Evolutionary conservation across 2,329 filamentous ascomycete genomes (phyloP).

Genomic region (Xylariaceae sp.): DNA sequence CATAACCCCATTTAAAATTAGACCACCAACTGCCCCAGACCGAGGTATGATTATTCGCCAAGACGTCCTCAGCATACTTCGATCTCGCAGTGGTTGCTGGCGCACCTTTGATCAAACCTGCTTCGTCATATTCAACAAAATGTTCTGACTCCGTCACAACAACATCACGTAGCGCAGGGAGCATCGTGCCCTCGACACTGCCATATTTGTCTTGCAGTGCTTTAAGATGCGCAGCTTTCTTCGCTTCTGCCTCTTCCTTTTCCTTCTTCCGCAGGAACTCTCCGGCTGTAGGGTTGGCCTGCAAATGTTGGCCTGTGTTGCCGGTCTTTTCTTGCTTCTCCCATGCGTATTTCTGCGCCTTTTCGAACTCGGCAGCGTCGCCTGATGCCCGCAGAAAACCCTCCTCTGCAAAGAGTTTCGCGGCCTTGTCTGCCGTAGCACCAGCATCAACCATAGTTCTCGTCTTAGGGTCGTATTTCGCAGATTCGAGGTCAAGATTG

Average conservation of each 20-base stretch:
- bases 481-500: slow-evolving; percentile 91
- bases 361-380: slow-evolving; percentile 89
- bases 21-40: slow-evolving; percentile 99
- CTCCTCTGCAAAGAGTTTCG: slow-evolving; percentile 83
- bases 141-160: slow-evolving; percentile 75
- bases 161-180: slow-evolving; percentile 60
- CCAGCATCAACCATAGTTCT: slow-evolving; percentile 84
- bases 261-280: slow-evolving; percentile 80
- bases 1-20: slow-evolving; percentile 91
- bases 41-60: slow-evolving; percentile 84
- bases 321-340: slow-evolving; percentile 82
- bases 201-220: slow-evolving; percentile 80
- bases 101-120: slow-evolving; percentile 83
- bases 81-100: slow-evolving; percentile 73
- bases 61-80: slow-evolving; percentile 86
- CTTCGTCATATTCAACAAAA: slow-evolving; percentile 93
- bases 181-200: slow-evolving; percentile 54
- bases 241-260: slow-evolving; percentile 64
- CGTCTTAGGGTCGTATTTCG: slow-evolving; percentile 97
- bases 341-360: slow-evolving; percentile 87
- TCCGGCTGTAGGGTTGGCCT: slow-evolving; percentile 93
- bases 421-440: slow-evolving; percentile 73
- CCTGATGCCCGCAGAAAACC: slow-evolving; percentile 85
- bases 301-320: slow-evolving; percentile 78
- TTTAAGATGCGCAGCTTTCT: slow-evolving; percentile 64